Percentiles rank a stretch among this genome's conserved stretches.
These are phyloP conservation scores for Pleodorina starrii DNA, from an alignment of 139 green algal species.

Conservation along the genomic window DNA sequence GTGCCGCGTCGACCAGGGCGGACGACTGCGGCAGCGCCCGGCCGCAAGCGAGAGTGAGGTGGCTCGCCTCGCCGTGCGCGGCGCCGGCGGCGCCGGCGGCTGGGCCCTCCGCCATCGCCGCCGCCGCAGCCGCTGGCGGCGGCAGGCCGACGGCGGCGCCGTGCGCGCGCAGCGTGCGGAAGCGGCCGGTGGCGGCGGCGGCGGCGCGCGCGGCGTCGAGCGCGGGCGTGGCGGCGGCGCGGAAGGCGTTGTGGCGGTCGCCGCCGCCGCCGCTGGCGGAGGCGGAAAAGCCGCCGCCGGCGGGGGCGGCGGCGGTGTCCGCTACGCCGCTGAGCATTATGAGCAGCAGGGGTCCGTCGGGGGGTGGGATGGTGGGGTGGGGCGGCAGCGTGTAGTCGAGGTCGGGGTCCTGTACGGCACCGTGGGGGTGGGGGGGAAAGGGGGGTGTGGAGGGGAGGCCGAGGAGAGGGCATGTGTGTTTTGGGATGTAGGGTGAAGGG, in stretches of 20 bases:
- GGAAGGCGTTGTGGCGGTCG: conserved; percentile 70
- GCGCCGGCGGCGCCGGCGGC: conserved; percentile 80
- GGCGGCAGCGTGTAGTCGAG: conserved; percentile 64
- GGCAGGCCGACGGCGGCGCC: conserved; percentile 93
- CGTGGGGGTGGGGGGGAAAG: too few species aligned
- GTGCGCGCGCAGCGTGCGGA: conserved; percentile 85
- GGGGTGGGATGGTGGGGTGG: conserved; percentile 74
- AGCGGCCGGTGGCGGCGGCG: conserved; percentile 53
- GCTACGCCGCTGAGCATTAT: conserved; percentile 83
- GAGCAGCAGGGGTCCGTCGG: conserved; percentile 78
- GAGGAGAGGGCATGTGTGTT: too few species aligned
- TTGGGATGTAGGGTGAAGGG: too few species aligned
- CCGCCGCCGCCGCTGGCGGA: conserved; percentile 76
- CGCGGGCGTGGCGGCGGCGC: conserved; percentile 78
- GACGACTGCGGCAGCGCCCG: conserved; percentile 90
- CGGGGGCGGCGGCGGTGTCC: conserved; percentile 80
- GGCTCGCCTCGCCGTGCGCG: conserved; percentile 89
- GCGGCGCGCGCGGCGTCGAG: conserved; percentile 75
- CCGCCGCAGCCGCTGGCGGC: too few species aligned
- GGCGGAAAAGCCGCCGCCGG: too few species aligned
- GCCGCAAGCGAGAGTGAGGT: conserved; percentile 95
- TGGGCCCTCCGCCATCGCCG: not conserved
- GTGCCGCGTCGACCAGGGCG: conserved; percentile 76
- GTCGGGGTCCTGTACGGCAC: not conserved
- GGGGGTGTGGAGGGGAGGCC: too few species aligned